Evolutionary conservation across 2,329 filamentous ascomycete species (phyloP).

Genomic region (Colletotrichum trifolii): DNA sequence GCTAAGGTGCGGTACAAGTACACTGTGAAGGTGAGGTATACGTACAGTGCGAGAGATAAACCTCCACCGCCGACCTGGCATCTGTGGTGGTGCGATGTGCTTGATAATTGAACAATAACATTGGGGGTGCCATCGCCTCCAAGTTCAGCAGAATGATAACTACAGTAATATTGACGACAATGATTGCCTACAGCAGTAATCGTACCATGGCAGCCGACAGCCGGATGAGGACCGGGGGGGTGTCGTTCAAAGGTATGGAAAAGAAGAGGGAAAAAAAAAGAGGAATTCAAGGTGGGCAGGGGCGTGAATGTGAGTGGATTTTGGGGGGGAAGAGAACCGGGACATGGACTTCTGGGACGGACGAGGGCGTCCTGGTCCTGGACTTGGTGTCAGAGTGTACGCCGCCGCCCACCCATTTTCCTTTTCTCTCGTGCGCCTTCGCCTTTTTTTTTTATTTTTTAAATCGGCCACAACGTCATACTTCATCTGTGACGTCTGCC

Average conservation of each 20-base stretch:
- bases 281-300: not conserved
- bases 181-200: no score
- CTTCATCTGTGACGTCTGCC: conserved; percentile 55
- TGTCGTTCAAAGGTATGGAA: not conserved
- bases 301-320: not conserved
- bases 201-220: no score
- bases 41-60: conserved; percentile 23
- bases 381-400: conserved; percentile 35
- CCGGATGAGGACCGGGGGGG: no score
- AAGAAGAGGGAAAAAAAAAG: conserved; percentile 7
- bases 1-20: not conserved
- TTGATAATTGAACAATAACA: no score
- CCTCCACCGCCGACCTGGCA: conserved; percentile 11
- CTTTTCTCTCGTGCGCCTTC: conserved; percentile 44
- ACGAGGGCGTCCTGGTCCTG: conserved; percentile 29
- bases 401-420: conserved; percentile 41
- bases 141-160: no score
- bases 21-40: not conserved
- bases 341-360: conserved; percentile 7
- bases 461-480: conserved; percentile 55
- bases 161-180: no score
- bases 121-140: no score
- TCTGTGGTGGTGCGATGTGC: conserved; percentile 8
- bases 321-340: not conserved
- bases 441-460: conserved; percentile 35